These are phyloP conservation scores for Marasmius oreades DNA, from an alignment of 1,284 basidiomycete genomes.

Conservation along the genomic window DNA sequence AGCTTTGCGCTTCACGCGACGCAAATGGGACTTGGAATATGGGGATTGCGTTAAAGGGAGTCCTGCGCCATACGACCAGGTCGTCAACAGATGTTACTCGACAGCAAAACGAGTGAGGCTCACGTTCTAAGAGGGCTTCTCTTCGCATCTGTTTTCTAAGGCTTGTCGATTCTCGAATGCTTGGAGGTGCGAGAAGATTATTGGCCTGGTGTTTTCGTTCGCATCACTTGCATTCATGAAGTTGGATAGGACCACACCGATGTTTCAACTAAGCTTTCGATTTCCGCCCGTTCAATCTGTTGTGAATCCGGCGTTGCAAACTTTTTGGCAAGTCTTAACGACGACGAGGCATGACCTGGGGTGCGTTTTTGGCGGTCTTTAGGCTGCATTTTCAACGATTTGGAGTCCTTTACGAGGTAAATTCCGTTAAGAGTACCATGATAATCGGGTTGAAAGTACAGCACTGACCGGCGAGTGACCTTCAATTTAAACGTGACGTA, in stretches of 20 bases:
- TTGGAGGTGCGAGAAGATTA: slow-evolving; percentile 36
- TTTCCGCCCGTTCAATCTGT: slow-evolving; percentile 43
- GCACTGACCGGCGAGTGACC: no score
- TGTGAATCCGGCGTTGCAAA: slow-evolving; percentile 45
- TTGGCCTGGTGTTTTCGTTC: slow-evolving; percentile 32
- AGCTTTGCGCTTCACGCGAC: slow-evolving; percentile 68
- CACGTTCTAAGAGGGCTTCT: slow-evolving; percentile 67
- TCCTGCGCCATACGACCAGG: slow-evolving; percentile 33
- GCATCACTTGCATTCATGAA: background rate
- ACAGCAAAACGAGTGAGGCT: slow-evolving; percentile 12
- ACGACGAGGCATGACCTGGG: slow-evolving; percentile 45
- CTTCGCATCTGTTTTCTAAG: slow-evolving; percentile 67
- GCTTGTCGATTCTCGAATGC: slow-evolving; percentile 19
- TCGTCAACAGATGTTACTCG: no score
- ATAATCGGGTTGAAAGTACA: background rate
- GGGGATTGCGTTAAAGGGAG: slow-evolving; percentile 50
- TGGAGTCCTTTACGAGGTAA: background rate
- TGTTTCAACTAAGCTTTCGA: slow-evolving; percentile 34
- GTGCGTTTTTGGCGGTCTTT: slow-evolving; percentile 49
- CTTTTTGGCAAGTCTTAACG: slow-evolving; percentile 45
- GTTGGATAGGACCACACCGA: slow-evolving; percentile 30
- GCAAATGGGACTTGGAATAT: slow-evolving; percentile 73
- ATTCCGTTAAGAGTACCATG: background rate
- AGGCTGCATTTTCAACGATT: slow-evolving; percentile 40
- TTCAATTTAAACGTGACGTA: no score